Percentiles rank a stretch among this genome's conserved stretches.
Conservation (phyloP, 1,139 yeast species). For the Candida pseudoviswanathii region DNA sequence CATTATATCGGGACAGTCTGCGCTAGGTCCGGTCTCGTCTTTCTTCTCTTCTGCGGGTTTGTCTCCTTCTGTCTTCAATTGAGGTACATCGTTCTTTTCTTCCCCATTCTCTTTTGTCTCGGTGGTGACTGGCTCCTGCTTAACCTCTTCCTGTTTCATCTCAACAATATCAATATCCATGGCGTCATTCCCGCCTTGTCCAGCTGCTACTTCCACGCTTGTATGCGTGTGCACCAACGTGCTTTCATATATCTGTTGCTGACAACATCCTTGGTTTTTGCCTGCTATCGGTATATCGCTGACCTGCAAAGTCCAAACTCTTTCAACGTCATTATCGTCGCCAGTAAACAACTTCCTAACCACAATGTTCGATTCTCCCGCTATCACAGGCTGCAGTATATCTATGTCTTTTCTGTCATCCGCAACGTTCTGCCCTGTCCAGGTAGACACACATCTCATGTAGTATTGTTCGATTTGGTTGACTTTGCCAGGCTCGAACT, state of each 20-base stretch:
- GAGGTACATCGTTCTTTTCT: not conserved
- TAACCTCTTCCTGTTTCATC: conserved; percentile 8
- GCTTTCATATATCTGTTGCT: conserved; percentile 72
- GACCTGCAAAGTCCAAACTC: conserved; percentile 66
- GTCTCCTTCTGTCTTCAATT: conserved; percentile 3
- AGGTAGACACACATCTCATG: conserved; percentile 48
- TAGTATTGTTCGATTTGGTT: conserved; percentile 51
- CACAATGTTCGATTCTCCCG: conserved; percentile 21
- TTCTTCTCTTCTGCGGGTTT: conserved; percentile 11
- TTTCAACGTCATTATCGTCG: conserved; percentile 31
- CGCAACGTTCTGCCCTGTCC: conserved; percentile 31
- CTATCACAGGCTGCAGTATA: conserved; percentile 29
- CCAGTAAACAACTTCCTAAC: conserved; percentile 33
- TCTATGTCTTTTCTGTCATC: conserved; percentile 32
- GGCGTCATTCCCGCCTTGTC: conserved; percentile 2
- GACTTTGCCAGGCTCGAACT: conserved; percentile 52
- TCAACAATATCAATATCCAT: conserved; percentile 12
- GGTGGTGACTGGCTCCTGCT: not conserved
- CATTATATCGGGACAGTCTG: conserved; percentile 5
- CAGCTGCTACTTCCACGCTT: conserved; percentile 15
- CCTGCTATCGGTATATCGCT: conserved; percentile 91
- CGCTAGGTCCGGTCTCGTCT: not conserved
- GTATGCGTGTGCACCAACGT: conserved; percentile 54
- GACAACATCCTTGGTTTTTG: conserved; percentile 59
- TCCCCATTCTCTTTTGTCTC: not conserved